These are phyloP conservation scores for Pugionium cornutum DNA, from an alignment of 345 rosid genomes.

Conservation along the genomic window DNA sequence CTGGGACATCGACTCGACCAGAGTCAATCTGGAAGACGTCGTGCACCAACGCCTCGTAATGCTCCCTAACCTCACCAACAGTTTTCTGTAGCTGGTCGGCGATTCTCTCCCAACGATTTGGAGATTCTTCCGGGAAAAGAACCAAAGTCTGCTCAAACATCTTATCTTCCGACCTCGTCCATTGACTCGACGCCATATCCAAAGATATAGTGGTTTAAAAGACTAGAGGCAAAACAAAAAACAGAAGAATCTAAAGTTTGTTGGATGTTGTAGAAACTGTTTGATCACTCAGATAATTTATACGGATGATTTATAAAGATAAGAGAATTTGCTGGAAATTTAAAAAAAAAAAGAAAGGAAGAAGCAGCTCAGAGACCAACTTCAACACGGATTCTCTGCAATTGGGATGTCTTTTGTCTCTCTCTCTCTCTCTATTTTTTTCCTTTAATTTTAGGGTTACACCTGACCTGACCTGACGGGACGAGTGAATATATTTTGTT, in stretches of 20 bases:
- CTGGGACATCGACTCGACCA: constrained; percentile 62
- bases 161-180: constrained; percentile 76
- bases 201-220: background rate
- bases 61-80: constrained; percentile 49
- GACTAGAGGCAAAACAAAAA: background rate
- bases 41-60: constrained; percentile 56
- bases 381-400: constrained; percentile 46
- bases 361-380: constrained; percentile 44
- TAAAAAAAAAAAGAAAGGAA: background rate
- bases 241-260: constrained; percentile 12
- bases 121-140: constrained; percentile 49
- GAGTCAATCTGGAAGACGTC: constrained; percentile 74
- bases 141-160: constrained; percentile 67
- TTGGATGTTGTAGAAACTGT: constrained; percentile 25
- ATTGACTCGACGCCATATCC: constrained; percentile 40
- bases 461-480: constrained; percentile 39
- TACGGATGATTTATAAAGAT: background rate
- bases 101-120: constrained; percentile 69
- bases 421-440: background rate
- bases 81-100: constrained; percentile 55
- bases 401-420: constrained; percentile 36
- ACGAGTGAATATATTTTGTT: constrained; percentile 21
- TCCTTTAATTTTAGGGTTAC: constrained; percentile 17
- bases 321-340: constrained; percentile 21
- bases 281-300: background rate